Evolutionary conservation across 2,329 filamentous ascomycete species (phyloP).

Genomic region (Cladosporium sp.): DNA sequence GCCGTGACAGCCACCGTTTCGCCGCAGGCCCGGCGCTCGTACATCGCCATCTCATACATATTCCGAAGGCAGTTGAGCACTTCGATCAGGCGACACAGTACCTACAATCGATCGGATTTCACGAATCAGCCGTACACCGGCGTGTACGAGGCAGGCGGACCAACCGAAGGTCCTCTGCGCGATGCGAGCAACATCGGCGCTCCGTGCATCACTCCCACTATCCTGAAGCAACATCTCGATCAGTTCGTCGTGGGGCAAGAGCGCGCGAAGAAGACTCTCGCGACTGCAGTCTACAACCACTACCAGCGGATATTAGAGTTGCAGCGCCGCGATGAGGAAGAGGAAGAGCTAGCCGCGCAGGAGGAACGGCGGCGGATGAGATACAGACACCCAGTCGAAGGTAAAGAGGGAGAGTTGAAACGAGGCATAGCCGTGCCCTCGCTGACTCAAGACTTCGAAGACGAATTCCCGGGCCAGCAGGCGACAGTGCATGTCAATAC

Average conservation of each 20-base stretch:
- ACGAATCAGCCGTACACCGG: conserved; percentile 56
- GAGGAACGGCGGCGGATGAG: conserved; percentile 62
- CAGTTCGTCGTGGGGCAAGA: conserved; percentile 96
- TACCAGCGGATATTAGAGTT: conserved; percentile 79
- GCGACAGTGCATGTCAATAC: conserved; percentile 37
- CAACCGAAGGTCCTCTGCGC: conserved; percentile 57
- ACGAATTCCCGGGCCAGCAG: conserved; percentile 58
- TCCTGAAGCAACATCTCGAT: conserved; percentile 83
- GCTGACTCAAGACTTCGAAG: conserved; percentile 37
- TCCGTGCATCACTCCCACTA: conserved; percentile 54
- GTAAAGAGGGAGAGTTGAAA: conserved; percentile 39
- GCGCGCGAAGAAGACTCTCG: conserved; percentile 86
- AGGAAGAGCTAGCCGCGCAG: conserved; percentile 66
- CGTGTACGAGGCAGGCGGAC: conserved; percentile 56
- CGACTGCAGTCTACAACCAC: conserved; percentile 91
- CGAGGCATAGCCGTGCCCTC: conserved; percentile 28
- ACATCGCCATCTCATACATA: conserved; percentile 32
- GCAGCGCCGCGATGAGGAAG: conserved; percentile 70
- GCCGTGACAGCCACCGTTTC: conserved; percentile 27
- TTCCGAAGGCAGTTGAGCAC: conserved; percentile 10
- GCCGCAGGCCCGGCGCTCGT: conserved; percentile 37
- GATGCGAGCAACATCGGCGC: conserved; percentile 52
- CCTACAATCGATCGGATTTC: conserved; percentile 52
- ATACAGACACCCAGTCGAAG: conserved; percentile 61
- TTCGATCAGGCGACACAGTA: conserved; percentile 6